Evolutionary conservation across 257 asterid species (phyloP).

Genomic region (Echium plantagineum): DNA sequence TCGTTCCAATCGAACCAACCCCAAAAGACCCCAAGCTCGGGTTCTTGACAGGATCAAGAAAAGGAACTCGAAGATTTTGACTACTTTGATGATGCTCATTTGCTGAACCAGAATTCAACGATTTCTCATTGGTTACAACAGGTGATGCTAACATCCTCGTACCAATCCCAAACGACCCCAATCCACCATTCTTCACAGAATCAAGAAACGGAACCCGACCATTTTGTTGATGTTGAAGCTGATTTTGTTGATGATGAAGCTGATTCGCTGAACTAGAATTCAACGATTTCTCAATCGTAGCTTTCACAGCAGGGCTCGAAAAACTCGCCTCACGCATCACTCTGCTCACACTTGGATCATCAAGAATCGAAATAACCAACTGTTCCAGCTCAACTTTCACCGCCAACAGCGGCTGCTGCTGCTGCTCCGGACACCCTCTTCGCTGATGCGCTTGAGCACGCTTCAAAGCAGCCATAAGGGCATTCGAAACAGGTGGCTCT

Average conservation of each 20-base stretch:
- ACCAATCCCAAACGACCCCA: too few relatives aligned
- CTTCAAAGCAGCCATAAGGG: conserved; percentile 78
- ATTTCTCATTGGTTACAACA: conserved; percentile 26
- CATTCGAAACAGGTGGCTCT: conserved; percentile 84
- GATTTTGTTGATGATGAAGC: too few relatives aligned
- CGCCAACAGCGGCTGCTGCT: conserved; percentile 82
- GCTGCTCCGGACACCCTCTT: conserved; percentile 84
- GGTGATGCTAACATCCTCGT: too few relatives aligned
- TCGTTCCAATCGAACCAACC: not conserved
- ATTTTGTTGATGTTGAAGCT: too few relatives aligned
- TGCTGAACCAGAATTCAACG: conserved; percentile 14
- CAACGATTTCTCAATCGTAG: conserved; percentile 62
- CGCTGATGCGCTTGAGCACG: conserved; percentile 88
- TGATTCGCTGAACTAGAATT: not conserved
- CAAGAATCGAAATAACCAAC: conserved; percentile 65
- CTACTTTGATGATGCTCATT: too few relatives aligned
- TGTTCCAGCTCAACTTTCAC: conserved; percentile 85
- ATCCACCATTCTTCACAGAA: too few relatives aligned
- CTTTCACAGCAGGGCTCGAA: conserved; percentile 78
- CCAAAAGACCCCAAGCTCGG: not conserved
- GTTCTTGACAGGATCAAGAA: conserved; percentile 7
- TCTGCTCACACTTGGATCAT: conserved; percentile 82
- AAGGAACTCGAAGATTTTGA: too few relatives aligned
- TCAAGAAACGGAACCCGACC: too few relatives aligned
- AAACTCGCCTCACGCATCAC: conserved; percentile 90